Evolutionary conservation across 1,284 basidiomycete species (phyloP), one percentile per base, ranked within the genome.

Genomic region (Exsudoporus floridanus): DNA sequence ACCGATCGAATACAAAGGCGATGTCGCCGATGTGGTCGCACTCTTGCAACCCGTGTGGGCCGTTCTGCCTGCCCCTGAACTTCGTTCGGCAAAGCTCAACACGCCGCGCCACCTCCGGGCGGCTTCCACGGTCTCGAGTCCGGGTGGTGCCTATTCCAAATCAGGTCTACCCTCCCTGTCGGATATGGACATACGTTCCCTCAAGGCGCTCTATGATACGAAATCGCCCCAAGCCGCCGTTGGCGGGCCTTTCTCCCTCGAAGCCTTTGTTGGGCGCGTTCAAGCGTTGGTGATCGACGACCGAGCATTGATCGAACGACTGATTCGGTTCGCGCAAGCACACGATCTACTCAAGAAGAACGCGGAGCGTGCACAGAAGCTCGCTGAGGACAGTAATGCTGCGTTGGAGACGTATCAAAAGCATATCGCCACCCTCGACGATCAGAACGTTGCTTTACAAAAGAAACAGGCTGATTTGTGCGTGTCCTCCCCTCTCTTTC

Each of bases 291-390:
- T 94, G 46, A 75, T 80, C 40, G 93, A 95, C 69, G 92, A 94
- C 61, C 82, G 84, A 19, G 77, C 88, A 13, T 71, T 96, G 57
- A 88, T 94, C 59, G 91, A 92, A 68, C 81, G 92, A 41, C 74
- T 93, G 46, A 74, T 92, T 49, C 82, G 90, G 27, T 90, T 92
- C 61, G 91, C 90, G 2, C 84, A 90, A 68, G 90, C 92, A 47
- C 88, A 94, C 59, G 92, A 94, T 61, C 65, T 93, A 58, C 77
- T 94, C 58, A 94, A 92, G 79, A 88, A 86, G 72, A 95, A 95
- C 66, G 92, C 92, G 18, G 88, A 90, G 60, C 79, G 90, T 45
- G 92, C 92, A 12, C 90, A 93, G 75, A 92, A 91, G 69, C 78
- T 96, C 23, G 92, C 91, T 2, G 83, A 87, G 66, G 92, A 93